Evolutionary conservation across 2,329 filamentous ascomycete species (phyloP).

Genomic region (Sarocladium kiliense): DNA sequence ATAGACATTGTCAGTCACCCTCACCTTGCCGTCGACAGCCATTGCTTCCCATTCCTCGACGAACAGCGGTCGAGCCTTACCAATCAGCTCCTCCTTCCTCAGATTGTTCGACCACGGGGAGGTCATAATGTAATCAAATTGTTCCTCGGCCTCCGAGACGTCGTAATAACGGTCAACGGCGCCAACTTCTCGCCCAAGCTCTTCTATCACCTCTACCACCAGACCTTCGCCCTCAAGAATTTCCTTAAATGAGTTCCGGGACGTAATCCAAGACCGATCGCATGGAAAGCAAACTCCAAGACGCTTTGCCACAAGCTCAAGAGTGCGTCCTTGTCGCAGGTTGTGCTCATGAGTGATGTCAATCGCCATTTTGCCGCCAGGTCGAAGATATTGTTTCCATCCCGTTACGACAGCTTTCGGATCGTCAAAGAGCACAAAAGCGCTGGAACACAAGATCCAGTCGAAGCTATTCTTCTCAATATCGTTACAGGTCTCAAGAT

Average conservation of each 20-base stretch:
- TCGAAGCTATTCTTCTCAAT: constrained; percentile 22
- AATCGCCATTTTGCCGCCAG: constrained; percentile 22
- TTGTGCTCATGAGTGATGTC: constrained; percentile 28
- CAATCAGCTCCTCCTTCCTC: constrained; percentile 17
- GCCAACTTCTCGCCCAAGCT: constrained; percentile 21
- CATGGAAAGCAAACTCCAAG: constrained; percentile 22
- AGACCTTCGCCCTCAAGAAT: constrained; percentile 23
- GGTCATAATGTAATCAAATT: constrained; percentile 21
- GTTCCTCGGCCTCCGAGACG: constrained; percentile 21
- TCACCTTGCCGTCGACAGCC: constrained; percentile 23
- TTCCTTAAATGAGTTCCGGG: constrained; percentile 20
- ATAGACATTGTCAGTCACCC: constrained; percentile 23
- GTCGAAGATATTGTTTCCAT: constrained; percentile 24
- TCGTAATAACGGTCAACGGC: constrained; percentile 17
- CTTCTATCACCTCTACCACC: constrained; percentile 18
- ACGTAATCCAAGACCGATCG: constrained; percentile 23
- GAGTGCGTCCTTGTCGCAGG: constrained; percentile 17
- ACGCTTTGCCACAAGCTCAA: constrained; percentile 21
- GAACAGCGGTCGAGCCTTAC: constrained; percentile 21
- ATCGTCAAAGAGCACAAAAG: constrained; percentile 26
- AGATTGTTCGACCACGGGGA: constrained; percentile 16
- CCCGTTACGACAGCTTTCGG: constrained; percentile 19
- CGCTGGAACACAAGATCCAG: constrained; percentile 26
- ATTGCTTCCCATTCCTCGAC: constrained; percentile 23
- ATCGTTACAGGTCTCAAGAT: constrained; percentile 17